Evolutionary conservation across 306 rosid species (phyloP).

Genomic region (Cyamopsis tetragonoloba): DNA sequence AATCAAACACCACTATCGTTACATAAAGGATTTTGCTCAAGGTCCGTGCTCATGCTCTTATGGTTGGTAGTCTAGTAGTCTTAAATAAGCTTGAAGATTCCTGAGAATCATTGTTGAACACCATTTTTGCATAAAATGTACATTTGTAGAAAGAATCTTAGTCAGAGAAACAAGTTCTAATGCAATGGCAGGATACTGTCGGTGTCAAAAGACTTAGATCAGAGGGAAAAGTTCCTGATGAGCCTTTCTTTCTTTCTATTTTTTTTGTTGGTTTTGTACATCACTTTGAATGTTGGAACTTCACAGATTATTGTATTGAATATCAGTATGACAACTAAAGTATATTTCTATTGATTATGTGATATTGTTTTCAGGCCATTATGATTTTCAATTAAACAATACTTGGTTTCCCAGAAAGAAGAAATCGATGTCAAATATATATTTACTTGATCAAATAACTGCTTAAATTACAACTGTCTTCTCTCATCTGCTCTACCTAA

Average conservation of each 20-base stretch:
- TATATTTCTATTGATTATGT: not conserved
- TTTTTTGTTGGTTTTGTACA: not conserved
- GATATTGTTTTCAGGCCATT: not conserved
- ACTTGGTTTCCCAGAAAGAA: no score
- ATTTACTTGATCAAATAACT: no score
- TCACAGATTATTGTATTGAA: not conserved
- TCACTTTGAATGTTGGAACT: slow-evolving; percentile 8
- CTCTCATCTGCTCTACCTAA: no score
- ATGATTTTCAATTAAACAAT: not conserved
- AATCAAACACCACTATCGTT: not conserved
- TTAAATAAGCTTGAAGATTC: not conserved
- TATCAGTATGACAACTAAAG: not conserved
- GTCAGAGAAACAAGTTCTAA: not conserved
- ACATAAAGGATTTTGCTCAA: not conserved
- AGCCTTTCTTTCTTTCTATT: not conserved
- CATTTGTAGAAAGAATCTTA: not conserved
- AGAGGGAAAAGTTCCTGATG: not conserved
- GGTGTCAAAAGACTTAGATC: not conserved
- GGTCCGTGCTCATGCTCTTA: not conserved
- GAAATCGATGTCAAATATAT: no score
- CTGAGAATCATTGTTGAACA: not conserved
- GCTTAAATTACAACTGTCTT: no score
- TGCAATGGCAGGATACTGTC: not conserved
- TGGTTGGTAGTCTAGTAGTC: not conserved
- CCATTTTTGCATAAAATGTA: not conserved